Evolutionary conservation across 2,329 filamentous ascomycete species (phyloP), one percentile per base, ranked within the genome.

Genomic region (Fusarium sp.): DNA sequence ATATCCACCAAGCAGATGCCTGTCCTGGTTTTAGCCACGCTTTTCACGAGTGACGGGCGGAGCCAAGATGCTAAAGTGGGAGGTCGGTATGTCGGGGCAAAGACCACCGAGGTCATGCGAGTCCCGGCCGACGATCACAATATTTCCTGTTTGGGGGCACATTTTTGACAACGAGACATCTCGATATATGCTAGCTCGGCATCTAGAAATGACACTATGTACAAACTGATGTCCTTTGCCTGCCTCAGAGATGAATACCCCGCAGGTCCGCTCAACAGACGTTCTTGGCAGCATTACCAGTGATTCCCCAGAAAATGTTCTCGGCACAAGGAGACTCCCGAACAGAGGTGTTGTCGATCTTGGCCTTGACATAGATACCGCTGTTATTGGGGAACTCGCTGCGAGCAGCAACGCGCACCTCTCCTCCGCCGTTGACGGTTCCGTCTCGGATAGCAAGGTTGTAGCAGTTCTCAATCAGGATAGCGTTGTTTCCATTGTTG

Each of bases 391-490:
- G 82, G 69, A 90, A 90, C 81, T 90, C 88, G n/a, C 78, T 74
- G 24, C 88, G 82, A 4, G 88, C 87, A 1, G 87, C 79, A 11
- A 90, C 72, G 4, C 88, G 83, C 14, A 90, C 88, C 79, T 90
- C 88, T 5, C 88, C 88, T 5, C 88, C 88, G 2, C 88, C 88
- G 31, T 84, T 85, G 35, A 90, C 86, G 2, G 82, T 88, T 0
- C 88, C 88, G 22, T 85, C 84, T 2, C 77, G 80, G 78, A 90
- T 89, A 1, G 81, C 79, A 33, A 90, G 72, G 63, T 88, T 87
- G 80, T 90, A 90, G 82, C 88, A 90, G 80, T 90, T 90, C 83
- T 90, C 88, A 61, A 90, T 86, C 16, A 90, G 82, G 39, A 90
- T 84, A 1, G 88, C 85, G 68, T 90, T 90, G 77, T 88, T 88